Base-by-base conservation (phyloP, 2,329 filamentous ascomycete genomes). In the Neophaeococcomyces mojaviensis region DNA sequence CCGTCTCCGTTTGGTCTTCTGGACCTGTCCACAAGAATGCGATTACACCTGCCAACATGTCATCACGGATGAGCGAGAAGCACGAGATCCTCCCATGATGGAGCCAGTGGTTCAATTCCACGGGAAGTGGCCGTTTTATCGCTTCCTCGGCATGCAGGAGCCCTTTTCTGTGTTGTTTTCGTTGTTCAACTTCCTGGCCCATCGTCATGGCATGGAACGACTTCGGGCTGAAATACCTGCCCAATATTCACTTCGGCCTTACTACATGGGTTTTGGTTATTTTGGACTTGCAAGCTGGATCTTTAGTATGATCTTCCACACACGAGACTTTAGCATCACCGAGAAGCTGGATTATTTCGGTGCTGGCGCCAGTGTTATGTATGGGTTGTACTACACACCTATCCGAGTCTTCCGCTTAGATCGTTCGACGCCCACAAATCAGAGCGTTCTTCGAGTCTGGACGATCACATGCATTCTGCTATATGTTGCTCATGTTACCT, bases 21-120 rank as follows among this genome's bases (percentile, higher is more conserved):
- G 92, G 92, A 81, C 81, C 63, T 98, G 92, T 70, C 79, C 85
- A 51, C 76, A 85, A 61, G 90, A 98, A 77, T 98, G 92, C 79
- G 89, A 98, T 73, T 94, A 98, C 72, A 84, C 86, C 50, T 98
- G 92, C 73, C 92, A 98, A 66, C 90, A 94, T 73, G 84, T 95
- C 64, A 76, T 94, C 49, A 97, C 92, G 47, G 68, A 78, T 57
- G 69, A 70, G 48, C 87, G 90, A 53, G 68, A 88, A 54, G 70
- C 77, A 20, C 71, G 77, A 52, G 76, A 79, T 49, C 77, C 78
- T 28, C 78, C 78, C 1, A 81, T 81, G 70, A 69, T 78, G 52
- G 65, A 79, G 24, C 77, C 81, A 9, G 67, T 96, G 40, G 82
- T 90, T 47, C 92, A 98, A 69, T 98, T 89, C 73, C 88, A 98